Percentiles rank a stretch among this genome's conserved stretches.
These are phyloP conservation scores for Diaporthe sp. DNA, from an alignment of 2,329 filamentous ascomycete genomes.

Conservation along the genomic window DNA sequence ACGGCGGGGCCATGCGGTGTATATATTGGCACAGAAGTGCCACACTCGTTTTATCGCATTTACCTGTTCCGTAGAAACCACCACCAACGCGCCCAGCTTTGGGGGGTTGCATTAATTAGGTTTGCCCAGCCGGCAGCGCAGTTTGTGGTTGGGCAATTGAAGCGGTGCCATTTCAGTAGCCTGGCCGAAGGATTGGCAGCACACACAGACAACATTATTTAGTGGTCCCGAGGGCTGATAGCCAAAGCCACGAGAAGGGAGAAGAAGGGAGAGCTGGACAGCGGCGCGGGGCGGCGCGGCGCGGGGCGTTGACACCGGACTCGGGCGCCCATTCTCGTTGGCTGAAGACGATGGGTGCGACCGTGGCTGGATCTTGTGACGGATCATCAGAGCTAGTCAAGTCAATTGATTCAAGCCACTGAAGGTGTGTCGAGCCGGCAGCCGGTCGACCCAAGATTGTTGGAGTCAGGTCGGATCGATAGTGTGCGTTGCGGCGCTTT, in stretches of 20 bases:
- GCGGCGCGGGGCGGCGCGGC: background rate
- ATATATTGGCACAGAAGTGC: background rate
- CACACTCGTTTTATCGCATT: background rate
- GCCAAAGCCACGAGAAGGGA: background rate
- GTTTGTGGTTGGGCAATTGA: background rate
- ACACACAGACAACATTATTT: background rate
- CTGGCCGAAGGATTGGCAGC: background rate
- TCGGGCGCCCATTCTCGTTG: background rate
- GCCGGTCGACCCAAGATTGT: background rate
- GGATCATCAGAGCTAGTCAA: background rate
- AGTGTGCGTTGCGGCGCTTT: background rate
- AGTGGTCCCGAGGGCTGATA: background rate
- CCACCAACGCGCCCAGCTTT: background rate
- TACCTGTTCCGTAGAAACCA: background rate
- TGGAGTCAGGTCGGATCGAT: background rate
- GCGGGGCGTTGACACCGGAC: background rate
- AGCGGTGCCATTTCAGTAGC: background rate
- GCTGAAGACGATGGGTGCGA: background rate
- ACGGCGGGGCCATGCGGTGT: background rate
- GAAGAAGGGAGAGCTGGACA: background rate
- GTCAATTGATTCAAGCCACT: background rate
- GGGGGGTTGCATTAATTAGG: constrained; percentile 12
- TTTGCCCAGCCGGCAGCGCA: background rate
- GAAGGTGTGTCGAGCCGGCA: background rate
- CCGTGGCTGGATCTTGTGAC: constrained; percentile 12